Evolutionary conservation across 2,329 filamentous ascomycete genomes (phyloP), one percentile per base, ranked within the genome.

Genomic region (Phoma sp.): DNA sequence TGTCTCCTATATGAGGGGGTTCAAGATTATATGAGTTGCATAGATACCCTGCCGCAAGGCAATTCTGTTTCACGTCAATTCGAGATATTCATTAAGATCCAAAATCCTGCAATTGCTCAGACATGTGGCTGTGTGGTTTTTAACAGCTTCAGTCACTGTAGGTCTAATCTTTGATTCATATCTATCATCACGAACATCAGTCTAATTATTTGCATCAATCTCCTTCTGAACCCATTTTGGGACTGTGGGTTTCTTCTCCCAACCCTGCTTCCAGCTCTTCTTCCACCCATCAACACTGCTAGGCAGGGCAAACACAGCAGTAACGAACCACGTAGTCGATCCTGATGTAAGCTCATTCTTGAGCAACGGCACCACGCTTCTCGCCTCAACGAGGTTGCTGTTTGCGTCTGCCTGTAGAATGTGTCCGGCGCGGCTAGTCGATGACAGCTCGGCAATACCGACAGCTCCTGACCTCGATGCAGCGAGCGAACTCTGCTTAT

Each of bases 351-450:
- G 71, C 21, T 84, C 86, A 58, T 83, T 80, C 67, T 87, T 84
- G 65, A 93, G 74, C 25, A 87, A 87, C 20, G 90, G 90, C 62
- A 93, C 83, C 34, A 89, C 81, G 4, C 88, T 91, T 53, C 90
- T 78, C 53, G 86, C 85, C 75, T 91, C 87, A 2, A 92, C 80
- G 28, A 93, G 76, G 74, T 93, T 93, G 40, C 87, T 89, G 76
- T 93, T 92, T 6, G 90, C 89, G 69, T 93, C 90, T 10, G 89
- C 88, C 52, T 91, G 86, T 40, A 92, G 84, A 21, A 91, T 79
- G 68, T 83, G 86, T 3, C 89, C 89, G 47, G 73, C 75, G 17
- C 88, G 79, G 11, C 66, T 56, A 17, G 56, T 64, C 5, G 73
- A 62, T 14, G 66, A 65, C 32, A 83, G 54, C 49, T 83, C 81